Evolutionary conservation across 257 asterid species (phyloP).

Genomic region (Rubia yunnanensis): DNA sequence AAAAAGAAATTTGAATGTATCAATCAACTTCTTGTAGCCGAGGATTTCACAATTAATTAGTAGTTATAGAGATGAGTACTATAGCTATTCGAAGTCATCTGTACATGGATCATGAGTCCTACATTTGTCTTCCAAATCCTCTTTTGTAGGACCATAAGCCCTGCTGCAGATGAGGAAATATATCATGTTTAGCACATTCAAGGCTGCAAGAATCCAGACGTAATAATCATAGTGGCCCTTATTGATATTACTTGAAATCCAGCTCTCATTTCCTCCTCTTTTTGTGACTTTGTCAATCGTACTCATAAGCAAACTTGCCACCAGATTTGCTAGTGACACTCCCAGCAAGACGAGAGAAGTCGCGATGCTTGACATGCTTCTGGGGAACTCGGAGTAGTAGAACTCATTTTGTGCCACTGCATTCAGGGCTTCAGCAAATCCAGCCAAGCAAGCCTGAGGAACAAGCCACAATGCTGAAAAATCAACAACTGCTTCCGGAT

Average conservation of each 20-base stretch:
- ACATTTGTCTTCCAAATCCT: slow-evolving; percentile 20
- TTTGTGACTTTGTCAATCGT: slow-evolving; percentile 25
- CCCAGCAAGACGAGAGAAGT: slow-evolving; percentile 34
- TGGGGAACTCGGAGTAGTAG: slow-evolving; percentile 53
- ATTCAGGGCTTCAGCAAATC: slow-evolving; percentile 48
- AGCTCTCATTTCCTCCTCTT: slow-evolving; percentile 42
- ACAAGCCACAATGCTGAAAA: slow-evolving; percentile 71
- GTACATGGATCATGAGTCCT: slow-evolving; percentile 4
- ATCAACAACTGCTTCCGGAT: slow-evolving; percentile 3
- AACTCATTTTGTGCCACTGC: slow-evolving; percentile 54
- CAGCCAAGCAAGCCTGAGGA: slow-evolving; percentile 45
- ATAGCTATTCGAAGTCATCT: neutral
- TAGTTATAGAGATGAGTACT: too few species aligned
- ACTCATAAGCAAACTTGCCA: slow-evolving; percentile 47
- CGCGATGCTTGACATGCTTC: slow-evolving; percentile 69
- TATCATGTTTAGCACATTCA: slow-evolving; percentile 38
- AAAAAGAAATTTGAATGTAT: too few species aligned
- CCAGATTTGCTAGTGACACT: slow-evolving; percentile 31
- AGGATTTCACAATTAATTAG: too few species aligned
- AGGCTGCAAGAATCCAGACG: slow-evolving; percentile 43
- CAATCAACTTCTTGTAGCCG: too few species aligned
- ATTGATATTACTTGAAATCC: slow-evolving; percentile 53
- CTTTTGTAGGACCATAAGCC: slow-evolving; percentile 43
- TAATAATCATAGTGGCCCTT: slow-evolving; percentile 64
- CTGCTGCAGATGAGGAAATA: slow-evolving; percentile 44